Conservation (phyloP, 2,329 filamentous ascomycete genomes). For the Sporothrix mexicana region DNA sequence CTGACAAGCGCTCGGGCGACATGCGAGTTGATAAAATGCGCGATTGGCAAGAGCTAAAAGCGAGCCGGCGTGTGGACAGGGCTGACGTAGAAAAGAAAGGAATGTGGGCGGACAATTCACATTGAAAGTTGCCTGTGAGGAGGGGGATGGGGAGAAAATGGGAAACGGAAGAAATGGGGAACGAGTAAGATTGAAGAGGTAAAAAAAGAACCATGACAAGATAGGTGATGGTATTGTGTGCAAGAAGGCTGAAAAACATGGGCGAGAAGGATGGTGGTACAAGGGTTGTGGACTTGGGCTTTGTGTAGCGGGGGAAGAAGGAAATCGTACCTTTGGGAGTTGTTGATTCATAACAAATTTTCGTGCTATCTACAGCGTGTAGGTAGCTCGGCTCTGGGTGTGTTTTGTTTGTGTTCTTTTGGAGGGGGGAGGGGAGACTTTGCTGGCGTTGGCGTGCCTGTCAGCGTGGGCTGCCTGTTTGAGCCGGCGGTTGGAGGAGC, state of each 20-base stretch:
- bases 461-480: conserved; percentile 26
- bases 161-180: background rate
- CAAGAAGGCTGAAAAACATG: conserved; percentile 26
- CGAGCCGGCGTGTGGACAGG: background rate
- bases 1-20: background rate
- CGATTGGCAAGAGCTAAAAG: background rate
- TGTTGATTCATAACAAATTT: conserved; percentile 51
- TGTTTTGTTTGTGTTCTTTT: background rate
- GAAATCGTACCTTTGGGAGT: conserved; percentile 50
- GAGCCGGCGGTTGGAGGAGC: conserved; percentile 10
- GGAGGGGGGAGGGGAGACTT: background rate
- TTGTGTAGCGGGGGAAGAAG: conserved; percentile 34
- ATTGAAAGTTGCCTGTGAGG: background rate
- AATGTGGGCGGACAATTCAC: background rate
- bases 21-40: background rate
- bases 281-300: conserved; percentile 29
- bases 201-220: conserved; percentile 23
- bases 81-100: background rate
- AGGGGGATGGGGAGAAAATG: background rate
- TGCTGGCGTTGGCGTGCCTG: conserved; percentile 8
- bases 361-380: conserved; percentile 29
- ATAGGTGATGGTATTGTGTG: conserved; percentile 20
- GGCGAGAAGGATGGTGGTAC: conserved; percentile 33
- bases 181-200: conserved; percentile 10
- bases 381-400: conserved; percentile 30